Base-by-base conservation (phyloP, 73 alveolate species). In the Paramecium sexaurelia region DNA sequence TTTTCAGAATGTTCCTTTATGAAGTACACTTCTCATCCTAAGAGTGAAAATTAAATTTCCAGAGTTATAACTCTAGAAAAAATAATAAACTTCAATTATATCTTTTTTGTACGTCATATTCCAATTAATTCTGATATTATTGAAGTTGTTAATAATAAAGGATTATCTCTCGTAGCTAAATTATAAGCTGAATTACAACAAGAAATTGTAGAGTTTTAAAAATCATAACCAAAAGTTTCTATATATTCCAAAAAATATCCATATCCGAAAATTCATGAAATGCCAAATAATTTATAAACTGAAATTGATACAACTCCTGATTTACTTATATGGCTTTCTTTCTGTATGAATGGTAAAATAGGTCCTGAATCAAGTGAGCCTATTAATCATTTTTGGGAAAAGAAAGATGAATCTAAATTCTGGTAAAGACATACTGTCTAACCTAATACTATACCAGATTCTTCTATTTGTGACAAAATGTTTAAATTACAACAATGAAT, bases 321-420 rank as follows among this genome's bases (percentile, higher is more conserved):
- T 39, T 26, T 41, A 11, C 73, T 78, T 5, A 2, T 22, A 4
- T 78, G 90, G 90, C 27, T 78, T 2, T 56, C 73, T 11, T 78
- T 39, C 10, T 78, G 90, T 43, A 45, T 78, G 90, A 40, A 78
- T 78, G 90, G 90, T 0, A 43, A 20, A 41, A 43, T 43, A 6
- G 90, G 90, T 2, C 75, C 90, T 19, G 71, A 22, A 24, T 41
- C 75, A 7, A 43, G 27, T 19, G 6, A 19, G 20, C 75, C 90
- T 15, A 40, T 78, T 11, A 24, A 78, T 39, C 90, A 78, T n/a
- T 78, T 78, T 20, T 78, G 90, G 90, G 90, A 78, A 61, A 78
- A 78, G 55, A 78, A 40, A 7, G 90, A 78, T 43, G 90, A 39
- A 24, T 29, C 43, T 1, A 78, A 78, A 24, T 78, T 78, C 41